A percentile compares a stretch with the other conserved stretches of the same genome.
Evolutionary conservation across 2,329 filamentous ascomycete species (phyloP).

Genomic region (Acrodontium crateriforme): DNA sequence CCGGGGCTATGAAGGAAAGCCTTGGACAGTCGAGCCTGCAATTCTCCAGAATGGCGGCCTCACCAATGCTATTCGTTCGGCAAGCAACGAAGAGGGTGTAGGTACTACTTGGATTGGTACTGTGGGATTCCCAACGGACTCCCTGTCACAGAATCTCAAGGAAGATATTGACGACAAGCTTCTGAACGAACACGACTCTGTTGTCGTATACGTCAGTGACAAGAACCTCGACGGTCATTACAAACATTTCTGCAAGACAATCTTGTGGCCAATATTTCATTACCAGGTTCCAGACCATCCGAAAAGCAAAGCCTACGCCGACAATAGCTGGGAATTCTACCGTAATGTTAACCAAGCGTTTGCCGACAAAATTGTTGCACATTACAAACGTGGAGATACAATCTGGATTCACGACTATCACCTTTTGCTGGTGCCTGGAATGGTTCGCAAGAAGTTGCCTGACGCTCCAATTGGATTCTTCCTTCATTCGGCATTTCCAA

Average conservation of each 20-base stretch:
- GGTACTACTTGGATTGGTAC: slow-evolving; percentile 88
- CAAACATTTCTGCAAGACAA: slow-evolving; percentile 92
- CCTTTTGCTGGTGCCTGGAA: slow-evolving; percentile 70
- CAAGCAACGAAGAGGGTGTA: slow-evolving; percentile 46
- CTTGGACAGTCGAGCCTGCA: slow-evolving; percentile 71
- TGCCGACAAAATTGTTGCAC: slow-evolving; percentile 75
- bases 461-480: slow-evolving; percentile 96
- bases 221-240: slow-evolving; percentile 93
- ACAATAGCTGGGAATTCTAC: slow-evolving; percentile 78
- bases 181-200: slow-evolving; percentile 59
- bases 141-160: slow-evolving; percentile 60
- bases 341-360: slow-evolving; percentile 86
- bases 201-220: slow-evolving; percentile 76
- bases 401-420: slow-evolving; percentile 98
- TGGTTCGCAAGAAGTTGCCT: slow-evolving; percentile 80
- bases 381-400: slow-evolving; percentile 85
- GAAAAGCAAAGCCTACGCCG: slow-evolving; percentile 94
- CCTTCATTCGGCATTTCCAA: slow-evolving; percentile 87
- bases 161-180: slow-evolving; percentile 72
- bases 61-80: slow-evolving; percentile 61
- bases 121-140: slow-evolving; percentile 86
- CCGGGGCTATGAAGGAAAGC: slow-evolving; percentile 52
- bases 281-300: slow-evolving; percentile 97
- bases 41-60: slow-evolving; percentile 89
- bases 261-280: slow-evolving; percentile 94